Base-by-base conservation (phyloP, 257 asterid genomes). In the Solanum chiquidenum region DNA sequence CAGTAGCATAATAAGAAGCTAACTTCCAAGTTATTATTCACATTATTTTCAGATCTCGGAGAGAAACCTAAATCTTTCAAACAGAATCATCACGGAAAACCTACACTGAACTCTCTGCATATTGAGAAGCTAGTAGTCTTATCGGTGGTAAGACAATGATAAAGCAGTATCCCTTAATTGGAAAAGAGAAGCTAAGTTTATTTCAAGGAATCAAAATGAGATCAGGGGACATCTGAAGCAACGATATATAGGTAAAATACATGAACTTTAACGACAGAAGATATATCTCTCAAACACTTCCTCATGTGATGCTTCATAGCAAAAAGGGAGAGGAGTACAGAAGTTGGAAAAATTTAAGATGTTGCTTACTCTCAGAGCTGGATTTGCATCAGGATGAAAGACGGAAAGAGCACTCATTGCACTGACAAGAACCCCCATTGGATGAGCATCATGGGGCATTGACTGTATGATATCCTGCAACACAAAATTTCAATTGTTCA, bases 351-450 rank as follows among this genome's bases (percentile, higher is more conserved):
- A 12, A 7, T 14, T 44, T 1, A 66, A 89, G 72, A 23, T 83
- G 62, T 14, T 71, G 79, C 98, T 92, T 91, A 97, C 99, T 89
- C 97, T 93, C 86, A 97, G 93, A 87, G 98, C 99, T 73, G 99
- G 99, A 92, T 97, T 97, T n/a, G 99, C 99, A 95, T 97, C 98
- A n/a, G 98, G 99, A 90, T 97, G 99, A 85, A 95, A 97, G 85
- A 97, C 92, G 23, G 99, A 97, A 83, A 97, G 98, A 82, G 98
- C 95, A 90, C 99, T 94, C 98, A 97, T 93, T 83, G 98, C 95
- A 85, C 98, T 95, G 90, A 97, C 98, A 88, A 97, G 98, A 89
- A 95, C 99, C 89, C 99, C 99, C 99, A 97, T 97, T 21, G 99
- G 99, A 91, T 97, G 99, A 88, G 99, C 99, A 92, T 97, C 98